phyloP scores from a whole-genome alignment of 2,329 filamentous ascomycete species.

The Ceratocystiopsis minuta region DNA sequence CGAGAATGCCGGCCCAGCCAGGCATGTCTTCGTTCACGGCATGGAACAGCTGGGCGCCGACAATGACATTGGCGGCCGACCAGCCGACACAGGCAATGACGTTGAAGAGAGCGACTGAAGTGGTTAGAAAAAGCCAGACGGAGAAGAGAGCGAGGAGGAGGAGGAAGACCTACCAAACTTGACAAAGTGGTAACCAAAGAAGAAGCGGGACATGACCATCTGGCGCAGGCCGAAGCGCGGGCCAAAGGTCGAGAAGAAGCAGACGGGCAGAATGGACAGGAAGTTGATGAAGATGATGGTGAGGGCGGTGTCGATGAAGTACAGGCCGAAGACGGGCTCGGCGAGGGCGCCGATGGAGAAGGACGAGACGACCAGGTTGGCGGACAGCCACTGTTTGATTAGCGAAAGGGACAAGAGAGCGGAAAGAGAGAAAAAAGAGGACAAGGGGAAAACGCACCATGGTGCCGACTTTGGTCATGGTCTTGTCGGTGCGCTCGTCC shows the following conservation, averaged over 20 bases:
- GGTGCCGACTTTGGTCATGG: slow-evolving; percentile 49
- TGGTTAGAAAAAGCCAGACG: background rate
- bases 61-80: slow-evolving; percentile 61
- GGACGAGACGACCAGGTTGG: slow-evolving; percentile 60
- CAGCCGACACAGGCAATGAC: slow-evolving; percentile 55
- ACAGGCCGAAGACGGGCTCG: slow-evolving; percentile 48
- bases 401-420: background rate
- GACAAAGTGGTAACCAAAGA: slow-evolving; percentile 42
- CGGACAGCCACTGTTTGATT: slow-evolving; percentile 46
- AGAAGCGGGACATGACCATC: slow-evolving; percentile 41
- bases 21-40: slow-evolving; percentile 54
- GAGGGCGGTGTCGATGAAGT: slow-evolving; percentile 55
- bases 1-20: slow-evolving; percentile 55
- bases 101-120: slow-evolving; percentile 48
- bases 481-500: slow-evolving; percentile 47
- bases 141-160: background rate
- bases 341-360: slow-evolving; percentile 60
- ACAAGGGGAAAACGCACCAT: slow-evolving; percentile 35
- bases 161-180: slow-evolving; percentile 37
- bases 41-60: slow-evolving; percentile 60
- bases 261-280: slow-evolving; percentile 38
- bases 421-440: background rate
- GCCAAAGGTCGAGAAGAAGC: slow-evolving; percentile 36
- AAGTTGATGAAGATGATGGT: slow-evolving; percentile 60
- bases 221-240: slow-evolving; percentile 41